Evolutionary conservation across 257 asterid genomes (phyloP), one percentile per base, ranked within the genome.

Genomic region (Primulina tabacum): DNA sequence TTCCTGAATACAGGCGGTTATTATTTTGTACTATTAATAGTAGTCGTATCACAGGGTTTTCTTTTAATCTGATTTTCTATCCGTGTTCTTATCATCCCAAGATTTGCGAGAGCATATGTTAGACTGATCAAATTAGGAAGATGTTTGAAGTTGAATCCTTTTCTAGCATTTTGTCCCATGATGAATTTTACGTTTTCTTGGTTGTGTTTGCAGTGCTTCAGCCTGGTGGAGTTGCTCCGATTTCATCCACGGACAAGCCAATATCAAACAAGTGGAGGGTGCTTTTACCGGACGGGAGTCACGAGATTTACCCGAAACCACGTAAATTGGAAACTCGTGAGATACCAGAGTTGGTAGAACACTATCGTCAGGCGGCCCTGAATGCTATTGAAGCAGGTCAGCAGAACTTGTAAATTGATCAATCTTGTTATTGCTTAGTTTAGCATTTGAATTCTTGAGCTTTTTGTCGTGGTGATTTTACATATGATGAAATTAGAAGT

Each of bases 181-280:
- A 4, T 7, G 24, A 40, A 55, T 3, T 2, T 47, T 50, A 30
- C 65, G 62, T 61, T 64, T 50, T 60, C 0, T 38, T 65, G 77
- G 68, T 75, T 38, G 62, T 28, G 10, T 21, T 0, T 50, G 38
- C 88, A 90, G 97, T 69, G 56, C 94, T 87, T 73, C 97, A 90
- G 78, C 96, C 96, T 21, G 82, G 78, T 73, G 95, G 97, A 34
- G 69, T 70, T 61, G 82, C 89, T 5, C 96, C 99, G 28, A 65
- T 80, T 57, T 90, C 97, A 7, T 82, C 99, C n/a, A 93, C 96
- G 0, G 89, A 87, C 26, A 90, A 80, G 79, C 96, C 96, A 16
- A 82, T 93, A 69, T 93, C 99, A n/a, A 93, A 87, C 79, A 82
- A 91, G 67, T 93, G 97, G 97, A 84, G 95, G 76, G 92, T 93